phyloP scores from a whole-genome alignment of 306 rosid species.

The Psophocarpus tetragonolobus region DNA sequence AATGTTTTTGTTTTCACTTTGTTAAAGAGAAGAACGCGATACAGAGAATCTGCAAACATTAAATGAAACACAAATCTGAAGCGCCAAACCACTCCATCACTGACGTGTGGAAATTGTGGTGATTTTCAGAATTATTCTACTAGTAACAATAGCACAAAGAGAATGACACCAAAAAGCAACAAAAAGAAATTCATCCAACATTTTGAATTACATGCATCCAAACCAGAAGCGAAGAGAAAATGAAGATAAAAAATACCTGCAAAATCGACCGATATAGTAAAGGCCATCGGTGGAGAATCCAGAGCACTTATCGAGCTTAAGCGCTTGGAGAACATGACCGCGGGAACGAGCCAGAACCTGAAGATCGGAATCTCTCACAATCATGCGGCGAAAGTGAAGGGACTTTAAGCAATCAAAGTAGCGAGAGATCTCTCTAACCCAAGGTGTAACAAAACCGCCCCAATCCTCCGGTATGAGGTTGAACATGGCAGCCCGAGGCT shows the following conservation, averaged over 20 bases:
- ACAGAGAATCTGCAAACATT: constrained; percentile 10
- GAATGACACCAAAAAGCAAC: background rate
- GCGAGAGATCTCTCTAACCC: constrained; percentile 69
- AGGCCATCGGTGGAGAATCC: constrained; percentile 94
- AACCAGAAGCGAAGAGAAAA: background rate
- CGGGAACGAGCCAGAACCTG: constrained; percentile 62
- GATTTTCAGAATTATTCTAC: background rate
- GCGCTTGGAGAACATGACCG: constrained; percentile 64
- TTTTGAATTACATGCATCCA: background rate
- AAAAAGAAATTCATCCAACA: background rate
- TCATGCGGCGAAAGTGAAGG: constrained; percentile 92
- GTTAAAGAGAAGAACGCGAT: background rate
- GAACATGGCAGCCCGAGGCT: constrained; percentile 97
- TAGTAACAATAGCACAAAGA: background rate
- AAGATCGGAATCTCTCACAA: constrained; percentile 84
- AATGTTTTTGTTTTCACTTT: background rate
- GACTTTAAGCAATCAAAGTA: constrained; percentile 68
- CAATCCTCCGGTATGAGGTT: constrained; percentile 94
- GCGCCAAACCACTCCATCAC: background rate
- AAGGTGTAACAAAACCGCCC: constrained; percentile 91
- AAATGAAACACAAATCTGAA: constrained; percentile 18
- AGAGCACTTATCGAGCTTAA: constrained; percentile 90
- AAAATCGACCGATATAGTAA: constrained; percentile 54
- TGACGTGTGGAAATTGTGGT: background rate
- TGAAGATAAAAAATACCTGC: constrained; percentile 57